Evolutionary conservation across 345 rosid species (phyloP).

Genomic region (Rhizophora apiculata): DNA sequence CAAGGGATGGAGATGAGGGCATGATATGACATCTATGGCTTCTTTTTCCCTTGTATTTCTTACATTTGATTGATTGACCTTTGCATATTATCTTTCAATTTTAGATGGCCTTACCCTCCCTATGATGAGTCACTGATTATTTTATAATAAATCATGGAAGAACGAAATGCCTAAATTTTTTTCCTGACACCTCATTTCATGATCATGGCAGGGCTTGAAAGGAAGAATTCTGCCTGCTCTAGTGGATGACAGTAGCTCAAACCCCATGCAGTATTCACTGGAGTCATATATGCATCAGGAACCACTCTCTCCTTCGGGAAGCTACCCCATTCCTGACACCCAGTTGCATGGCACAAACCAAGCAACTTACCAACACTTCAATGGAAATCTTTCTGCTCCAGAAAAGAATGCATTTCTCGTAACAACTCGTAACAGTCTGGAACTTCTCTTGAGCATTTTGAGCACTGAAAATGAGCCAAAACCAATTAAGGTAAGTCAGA

Average conservation of each 20-base stretch:
- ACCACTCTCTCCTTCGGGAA: conserved; percentile 54
- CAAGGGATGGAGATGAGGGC: too few relatives aligned
- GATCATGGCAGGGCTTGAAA: conserved; percentile 47
- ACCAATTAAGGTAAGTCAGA: conserved; percentile 48
- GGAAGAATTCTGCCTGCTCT: conserved; percentile 30
- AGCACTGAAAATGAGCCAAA: conserved; percentile 48
- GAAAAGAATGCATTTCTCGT: conserved; percentile 63
- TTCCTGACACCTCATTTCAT: neutral
- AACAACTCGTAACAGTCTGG: conserved; percentile 66
- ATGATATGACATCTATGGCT: too few relatives aligned
- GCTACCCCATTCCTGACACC: conserved; percentile 45
- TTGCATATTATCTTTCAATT: too few relatives aligned
- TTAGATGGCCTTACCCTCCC: too few relatives aligned
- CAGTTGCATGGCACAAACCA: conserved; percentile 28
- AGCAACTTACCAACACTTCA: conserved; percentile 28
- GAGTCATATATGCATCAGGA: conserved; percentile 56
- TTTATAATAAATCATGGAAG: conserved; percentile 7
- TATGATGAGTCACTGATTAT: too few relatives aligned
- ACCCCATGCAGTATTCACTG: conserved; percentile 31
- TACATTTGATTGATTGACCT: too few relatives aligned
- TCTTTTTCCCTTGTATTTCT: too few relatives aligned
- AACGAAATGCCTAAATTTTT: neutral
- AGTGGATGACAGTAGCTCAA: conserved; percentile 31
- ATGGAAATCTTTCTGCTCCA: conserved; percentile 41
- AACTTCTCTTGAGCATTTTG: conserved; percentile 76